These are phyloP conservation scores for Raphanus raphanistrum DNA, from an alignment of 345 rosid genomes.

Conservation along the genomic window DNA sequence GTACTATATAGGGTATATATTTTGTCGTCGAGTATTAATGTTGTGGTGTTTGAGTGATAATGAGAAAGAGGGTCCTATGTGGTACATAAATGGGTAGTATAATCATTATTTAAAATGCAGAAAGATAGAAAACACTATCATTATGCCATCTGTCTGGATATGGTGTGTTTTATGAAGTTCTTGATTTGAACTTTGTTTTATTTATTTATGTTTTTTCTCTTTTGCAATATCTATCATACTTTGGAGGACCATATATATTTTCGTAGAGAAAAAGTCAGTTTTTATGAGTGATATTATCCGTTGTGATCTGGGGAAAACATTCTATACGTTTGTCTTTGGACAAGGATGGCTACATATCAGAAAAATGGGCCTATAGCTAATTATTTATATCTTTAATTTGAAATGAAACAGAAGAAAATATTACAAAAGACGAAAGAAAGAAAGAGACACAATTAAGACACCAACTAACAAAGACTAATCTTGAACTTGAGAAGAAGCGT, in stretches of 20 bases:
- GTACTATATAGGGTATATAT: not conserved
- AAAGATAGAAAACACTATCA: conserved; percentile 30
- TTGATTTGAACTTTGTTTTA: conserved; percentile 16
- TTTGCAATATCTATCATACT: conserved; percentile 8
- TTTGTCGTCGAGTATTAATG: not conserved
- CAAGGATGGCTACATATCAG: conserved; percentile 17
- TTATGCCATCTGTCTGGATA: conserved; percentile 32
- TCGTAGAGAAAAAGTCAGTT: not conserved
- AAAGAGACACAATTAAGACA: not conserved
- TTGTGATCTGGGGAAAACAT: conserved; percentile 8
- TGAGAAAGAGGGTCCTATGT: conserved; percentile 19
- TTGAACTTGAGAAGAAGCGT: not conserved
- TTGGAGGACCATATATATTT: conserved; percentile 8
- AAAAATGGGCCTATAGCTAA: not conserved
- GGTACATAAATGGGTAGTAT: conserved; percentile 17
- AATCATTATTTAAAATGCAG: conserved; percentile 23
- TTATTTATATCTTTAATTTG: not conserved
- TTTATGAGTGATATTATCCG: conserved; percentile 7
- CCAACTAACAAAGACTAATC: not conserved
- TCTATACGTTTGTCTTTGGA: conserved; percentile 9
- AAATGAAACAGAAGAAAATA: not conserved
- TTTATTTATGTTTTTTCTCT: not conserved
- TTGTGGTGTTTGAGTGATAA: conserved; percentile 22
- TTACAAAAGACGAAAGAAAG: not conserved
- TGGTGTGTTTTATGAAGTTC: conserved; percentile 31